phyloP scores from a whole-genome alignment of 2,329 filamentous ascomycete genomes.

The Colletotrichum lupini region DNA sequence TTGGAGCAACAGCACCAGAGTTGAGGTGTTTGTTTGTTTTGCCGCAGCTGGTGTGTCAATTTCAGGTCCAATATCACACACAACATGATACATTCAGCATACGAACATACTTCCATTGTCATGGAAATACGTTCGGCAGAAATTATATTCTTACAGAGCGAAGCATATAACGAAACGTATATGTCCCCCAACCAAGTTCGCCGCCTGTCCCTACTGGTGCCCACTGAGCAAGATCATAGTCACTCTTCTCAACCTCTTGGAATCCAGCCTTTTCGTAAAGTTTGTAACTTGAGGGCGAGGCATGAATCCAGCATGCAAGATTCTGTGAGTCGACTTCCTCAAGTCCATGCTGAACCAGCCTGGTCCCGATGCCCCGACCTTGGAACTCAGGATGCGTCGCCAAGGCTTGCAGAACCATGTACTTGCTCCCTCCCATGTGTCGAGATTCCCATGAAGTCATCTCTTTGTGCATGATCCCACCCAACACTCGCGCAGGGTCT shows the following conservation, averaged over 20 bases:
- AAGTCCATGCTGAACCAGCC: not conserved
- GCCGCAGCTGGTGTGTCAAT: too few species aligned
- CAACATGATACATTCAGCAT: too few species aligned
- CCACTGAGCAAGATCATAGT: conserved; percentile 15
- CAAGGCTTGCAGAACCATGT: conserved; percentile 13
- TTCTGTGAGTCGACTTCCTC: not conserved
- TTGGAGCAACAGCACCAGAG: too few species aligned
- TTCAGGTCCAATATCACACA: too few species aligned
- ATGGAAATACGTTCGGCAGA: not conserved
- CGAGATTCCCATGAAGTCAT: conserved; percentile 1
- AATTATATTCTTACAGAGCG: not conserved
- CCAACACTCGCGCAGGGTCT: conserved; percentile 6
- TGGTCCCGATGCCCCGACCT: conserved; percentile 1
- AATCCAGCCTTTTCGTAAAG: conserved; percentile 15
- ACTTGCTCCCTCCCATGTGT: not conserved
- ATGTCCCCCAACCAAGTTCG: conserved; percentile 1
- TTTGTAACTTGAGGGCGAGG: conserved; percentile 3
- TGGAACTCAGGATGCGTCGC: conserved; percentile 13
- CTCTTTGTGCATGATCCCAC: conserved; percentile 17
- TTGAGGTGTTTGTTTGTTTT: too few species aligned
- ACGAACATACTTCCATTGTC: not conserved
- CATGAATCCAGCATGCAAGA: conserved; percentile 16
- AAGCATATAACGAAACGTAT: conserved; percentile 17
- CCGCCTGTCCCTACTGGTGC: not conserved
- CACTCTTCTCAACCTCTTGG: conserved; percentile 13